Evolutionary conservation across 805 yeast genomes (phyloP).

Genomic region (Wickerhamiella siamensis): DNA sequence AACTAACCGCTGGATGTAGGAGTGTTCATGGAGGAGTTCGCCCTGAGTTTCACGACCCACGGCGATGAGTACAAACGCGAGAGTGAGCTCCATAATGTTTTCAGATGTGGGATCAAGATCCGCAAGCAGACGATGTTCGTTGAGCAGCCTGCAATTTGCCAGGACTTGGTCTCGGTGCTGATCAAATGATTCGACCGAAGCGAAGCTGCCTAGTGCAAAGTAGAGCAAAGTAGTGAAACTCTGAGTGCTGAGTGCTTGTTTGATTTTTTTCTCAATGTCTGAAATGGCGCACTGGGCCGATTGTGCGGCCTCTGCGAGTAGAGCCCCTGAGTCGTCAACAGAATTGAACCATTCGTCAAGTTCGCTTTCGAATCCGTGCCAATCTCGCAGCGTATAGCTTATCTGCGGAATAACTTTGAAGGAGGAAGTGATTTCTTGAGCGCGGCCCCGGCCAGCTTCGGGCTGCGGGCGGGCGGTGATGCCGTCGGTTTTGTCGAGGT

Average conservation of each 20-base stretch:
- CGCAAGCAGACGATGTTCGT: not conserved
- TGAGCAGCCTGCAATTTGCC: not conserved
- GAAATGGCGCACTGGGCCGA: not conserved
- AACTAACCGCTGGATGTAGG: conserved; percentile 5
- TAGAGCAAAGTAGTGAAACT: not conserved
- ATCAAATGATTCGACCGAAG: not conserved
- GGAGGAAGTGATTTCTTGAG: conserved; percentile 16
- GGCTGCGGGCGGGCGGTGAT: not conserved
- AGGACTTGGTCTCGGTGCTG: not conserved
- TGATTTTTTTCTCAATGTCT: not conserved
- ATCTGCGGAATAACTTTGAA: conserved; percentile 15
- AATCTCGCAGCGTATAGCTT: conserved; percentile 9
- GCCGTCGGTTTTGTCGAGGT: conserved; percentile 2
- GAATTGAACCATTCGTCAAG: conserved; percentile 12
- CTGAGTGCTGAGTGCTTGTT: not conserved
- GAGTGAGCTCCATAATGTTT: conserved; percentile 1
- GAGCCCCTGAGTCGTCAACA: not conserved
- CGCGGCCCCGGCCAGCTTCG: conserved; percentile 14
- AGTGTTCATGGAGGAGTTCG: conserved; percentile 4
- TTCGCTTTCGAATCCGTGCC: conserved; percentile 11
- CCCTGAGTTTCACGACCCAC: not conserved
- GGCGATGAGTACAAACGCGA: conserved; percentile 6
- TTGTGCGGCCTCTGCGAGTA: not conserved
- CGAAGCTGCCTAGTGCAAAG: conserved; percentile 1
- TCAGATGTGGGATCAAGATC: not conserved